Evolutionary conservation across 2,329 filamentous ascomycete species (phyloP), one percentile per base, ranked within the genome.

Genomic region (Simplicillium aogashimaense): DNA sequence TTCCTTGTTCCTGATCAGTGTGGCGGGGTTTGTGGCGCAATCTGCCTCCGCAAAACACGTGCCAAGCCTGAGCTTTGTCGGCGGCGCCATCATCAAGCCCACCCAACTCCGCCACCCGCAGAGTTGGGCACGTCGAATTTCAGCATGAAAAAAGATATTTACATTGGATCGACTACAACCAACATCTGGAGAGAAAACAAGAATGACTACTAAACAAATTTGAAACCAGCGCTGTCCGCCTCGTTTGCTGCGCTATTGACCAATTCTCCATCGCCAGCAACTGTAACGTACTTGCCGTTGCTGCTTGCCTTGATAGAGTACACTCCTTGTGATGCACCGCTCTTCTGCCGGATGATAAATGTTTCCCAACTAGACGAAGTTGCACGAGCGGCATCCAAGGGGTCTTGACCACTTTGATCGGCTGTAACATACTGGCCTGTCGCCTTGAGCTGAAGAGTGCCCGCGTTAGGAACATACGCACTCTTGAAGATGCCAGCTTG

Each of bases 251-350:
- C 44, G 25, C 46, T 50, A 40, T 51, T 51, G n/a, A 49, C 17
- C 34, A 51, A 41, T 28, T 40, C 41, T 12, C 49, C 49, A 36
- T 50, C 45, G 20, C 39, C 31, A 12, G 36, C 45, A 18, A 51
- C 36, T 5, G 44, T 47, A 25, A 51, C 42, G 25, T 49, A 51
- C 41, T 42, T 20, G 13, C 45, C 44, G 36, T 51, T 51, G 39
- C 49, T 51, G 12, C 41, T 37, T 16, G 49, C 49, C 42, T 50
- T 50, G 41, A 50, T 50, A 3, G 48, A 48, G 47, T 50, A 50
- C 11, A 51, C 45, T 1, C 47, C 49, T 13, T 20, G 29, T 8
- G 45, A 40, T 3, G 47, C 46, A 7, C 48, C 48, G 32, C 36
- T 29, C 45, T 51, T 51, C 20, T 45, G 48, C 28, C 49, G 46